A percentile compares a stretch with the other conserved stretches of the same genome.
Evolutionary conservation across 2,329 filamentous ascomycete genomes (phyloP).

Genomic region (Gnomoniopsis sp.): DNA sequence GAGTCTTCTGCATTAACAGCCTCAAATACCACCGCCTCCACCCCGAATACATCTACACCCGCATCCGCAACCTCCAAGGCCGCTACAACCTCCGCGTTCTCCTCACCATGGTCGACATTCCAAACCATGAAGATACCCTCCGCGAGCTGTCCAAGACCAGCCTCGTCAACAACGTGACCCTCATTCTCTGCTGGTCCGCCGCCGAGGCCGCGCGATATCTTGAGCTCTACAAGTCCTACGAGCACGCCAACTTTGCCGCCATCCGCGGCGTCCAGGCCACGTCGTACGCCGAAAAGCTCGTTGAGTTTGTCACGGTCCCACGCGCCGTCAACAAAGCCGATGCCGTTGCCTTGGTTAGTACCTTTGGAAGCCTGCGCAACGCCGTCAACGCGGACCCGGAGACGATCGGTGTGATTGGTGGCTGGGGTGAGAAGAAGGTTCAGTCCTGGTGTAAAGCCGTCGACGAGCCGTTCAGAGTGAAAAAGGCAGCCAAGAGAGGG

Average conservation of each 20-base stretch:
- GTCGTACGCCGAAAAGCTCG: constrained; percentile 79
- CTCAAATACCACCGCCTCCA: constrained; percentile 97
- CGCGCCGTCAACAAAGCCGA: constrained; percentile 92
- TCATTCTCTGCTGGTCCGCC: constrained; percentile 92
- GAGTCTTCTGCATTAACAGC: constrained; percentile 32
- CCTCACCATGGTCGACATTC: constrained; percentile 89
- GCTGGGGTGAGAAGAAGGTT: constrained; percentile 96
- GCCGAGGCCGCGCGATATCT: constrained; percentile 91
- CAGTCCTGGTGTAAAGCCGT: constrained; percentile 79
- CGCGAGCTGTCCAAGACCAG: constrained; percentile 91
- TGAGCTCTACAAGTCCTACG: constrained; percentile 91
- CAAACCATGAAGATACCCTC: constrained; percentile 85
- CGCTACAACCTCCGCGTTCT: constrained; percentile 85
- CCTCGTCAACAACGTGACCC: constrained; percentile 85
- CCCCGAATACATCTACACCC: constrained; percentile 95
- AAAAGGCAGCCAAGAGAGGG: constrained; percentile 59
- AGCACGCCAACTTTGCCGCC: constrained; percentile 74
- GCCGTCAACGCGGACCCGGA: constrained; percentile 87
- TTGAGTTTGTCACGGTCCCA: constrained; percentile 90
- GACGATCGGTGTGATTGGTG: constrained; percentile 77
- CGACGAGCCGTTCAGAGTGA: constrained; percentile 77
- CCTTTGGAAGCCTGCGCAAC: constrained; percentile 83
- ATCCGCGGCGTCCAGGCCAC: constrained; percentile 84
- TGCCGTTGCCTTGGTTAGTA: constrained; percentile 82
- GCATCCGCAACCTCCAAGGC: constrained; percentile 78